Base-by-base conservation (phyloP, 1,139 yeast species). In the Suhomyces kunorum region DNA sequence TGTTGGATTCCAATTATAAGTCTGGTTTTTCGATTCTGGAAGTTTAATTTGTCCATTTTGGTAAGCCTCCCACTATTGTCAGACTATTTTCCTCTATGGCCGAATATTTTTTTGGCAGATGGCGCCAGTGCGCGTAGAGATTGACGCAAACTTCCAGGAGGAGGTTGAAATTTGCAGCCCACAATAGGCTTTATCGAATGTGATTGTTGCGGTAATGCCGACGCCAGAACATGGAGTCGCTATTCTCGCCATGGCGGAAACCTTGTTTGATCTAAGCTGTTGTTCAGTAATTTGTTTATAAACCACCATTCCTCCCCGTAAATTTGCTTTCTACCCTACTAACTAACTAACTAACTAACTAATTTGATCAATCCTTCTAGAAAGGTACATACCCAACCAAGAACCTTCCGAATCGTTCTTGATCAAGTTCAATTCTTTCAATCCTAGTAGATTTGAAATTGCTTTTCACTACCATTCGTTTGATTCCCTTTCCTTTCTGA, bases 311-410 rank as follows among this genome's bases (percentile, higher is more conserved):
- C 38, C 41, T 32, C 29, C 4, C 8, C 17, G 14, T 11, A 12
- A 5, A 12, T 6, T 12, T 20, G 19, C 31, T 36, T 34, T 18
- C 18, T 13, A 16, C 22, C 3, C 16, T n/a, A 29, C 40, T 28
- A 32, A 32, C 40, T 33, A 36, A 42, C 45, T 36, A 42, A 40
- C 38, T 32, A 36, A 31, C 39, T 38, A 42, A 38, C 43, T 39
- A 33, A 22, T 26, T 22, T 15, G 17, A 12, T 14, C 16, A 36
- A 28, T 19, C 30, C 29, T 34, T 30, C 38, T 13, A 27, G 36
- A 11, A 40, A 36, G 43, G 37, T 18, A 20, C 23, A 29, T 26
- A 36, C 38, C 34, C 23, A 15, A 8, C 13, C 33, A 29, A 40
- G 33, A 30, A 17, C 32, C 29, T 15, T 15, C 20, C 14, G 12